Base-by-base conservation (phyloP, 768 basidiomycete species). In the Exidia glandulosa region DNA sequence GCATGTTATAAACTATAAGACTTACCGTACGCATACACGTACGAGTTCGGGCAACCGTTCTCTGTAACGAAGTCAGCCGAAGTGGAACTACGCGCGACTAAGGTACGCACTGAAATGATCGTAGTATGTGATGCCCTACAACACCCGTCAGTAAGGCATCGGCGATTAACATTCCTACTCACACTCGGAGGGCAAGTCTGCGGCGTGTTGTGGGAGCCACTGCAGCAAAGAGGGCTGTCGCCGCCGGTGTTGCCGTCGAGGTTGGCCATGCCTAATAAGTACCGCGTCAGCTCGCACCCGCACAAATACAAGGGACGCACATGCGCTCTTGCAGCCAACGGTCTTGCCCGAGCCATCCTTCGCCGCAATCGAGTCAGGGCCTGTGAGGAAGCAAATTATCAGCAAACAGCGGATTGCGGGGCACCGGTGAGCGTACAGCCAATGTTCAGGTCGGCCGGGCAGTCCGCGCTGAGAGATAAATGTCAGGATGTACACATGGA, bases 221-320 rank as follows among this genome's bases (percentile, higher is more conserved):
- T 57, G 63, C 63, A 63, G 60, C 65, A 63, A 48, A 61, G 50
- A 31, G 56, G 31, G 32, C 32, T 57, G 56, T 57, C 56, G 30
- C 36, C 56, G 29, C 36, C 56, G n/a, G 36, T 57, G 56, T 57
- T 57, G 56, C 56, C 56, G 25, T 57, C 56, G 31, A 57, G 56
- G 33, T 57, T 41, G 36, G 56, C 56, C 16, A 14, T 34, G 56
- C n/a, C n/a, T n/a, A n/a, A n/a, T n/a, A n/a, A n/a, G n/a, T n/a
- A n/a, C n/a, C n/a, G n/a, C n/a, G n/a, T n/a, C n/a, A n/a, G n/a
- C n/a, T n/a, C n/a, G n/a, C n/a, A n/a, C n/a, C n/a, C n/a, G n/a
- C n/a, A n/a, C n/a, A n/a, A n/a, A n/a, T n/a, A n/a, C n/a, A n/a
- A n/a, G n/a, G n/a, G n/a, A n/a, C n/a, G n/a, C n/a, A n/a, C 36